Evolutionary conservation across 2,329 filamentous ascomycete genomes (phyloP).

Genomic region (Neopestalotiopsis sp.): DNA sequence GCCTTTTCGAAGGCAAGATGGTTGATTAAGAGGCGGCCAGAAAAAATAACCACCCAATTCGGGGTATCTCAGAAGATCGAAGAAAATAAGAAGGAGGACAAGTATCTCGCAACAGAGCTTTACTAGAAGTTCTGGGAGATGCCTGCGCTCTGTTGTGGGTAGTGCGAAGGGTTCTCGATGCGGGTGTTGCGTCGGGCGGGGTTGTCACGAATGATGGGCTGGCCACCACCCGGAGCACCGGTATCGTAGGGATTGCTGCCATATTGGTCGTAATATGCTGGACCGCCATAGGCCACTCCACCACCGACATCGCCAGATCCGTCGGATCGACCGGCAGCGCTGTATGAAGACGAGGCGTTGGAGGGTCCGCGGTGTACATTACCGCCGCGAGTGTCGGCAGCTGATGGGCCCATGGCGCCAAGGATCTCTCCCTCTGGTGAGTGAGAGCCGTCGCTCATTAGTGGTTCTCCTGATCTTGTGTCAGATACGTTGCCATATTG

Average conservation of each 20-base stretch:
- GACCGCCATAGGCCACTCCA: slow-evolving; percentile 52
- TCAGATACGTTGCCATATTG: slow-evolving; percentile 67
- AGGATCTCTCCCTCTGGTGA: slow-evolving; percentile 81
- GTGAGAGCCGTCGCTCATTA: slow-evolving; percentile 57
- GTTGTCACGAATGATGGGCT: slow-evolving; percentile 92
- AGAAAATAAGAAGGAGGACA: neutral
- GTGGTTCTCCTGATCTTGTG: slow-evolving; percentile 69
- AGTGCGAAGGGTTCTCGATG: slow-evolving; percentile 89
- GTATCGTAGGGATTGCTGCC: slow-evolving; percentile 62
- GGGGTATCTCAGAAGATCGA: slow-evolving; percentile 8
- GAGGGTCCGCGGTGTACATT: slow-evolving; percentile 89
- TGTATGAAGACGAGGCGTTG: slow-evolving; percentile 96
- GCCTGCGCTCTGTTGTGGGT: slow-evolving; percentile 89
- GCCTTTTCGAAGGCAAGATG: neutral
- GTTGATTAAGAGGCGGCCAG: slow-evolving; percentile 6
- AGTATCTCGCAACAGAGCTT: neutral
- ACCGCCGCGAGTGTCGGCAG: slow-evolving; percentile 65
- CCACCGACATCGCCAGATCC: slow-evolving; percentile 60
- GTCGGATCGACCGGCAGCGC: slow-evolving; percentile 77
- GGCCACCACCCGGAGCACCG: slow-evolving; percentile 47
- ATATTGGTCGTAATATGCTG: slow-evolving; percentile 64
- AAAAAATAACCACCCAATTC: slow-evolving; percentile 1
- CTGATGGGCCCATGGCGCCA: slow-evolving; percentile 77
- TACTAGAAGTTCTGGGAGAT: slow-evolving; percentile 94
- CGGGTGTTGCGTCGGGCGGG: slow-evolving; percentile 90